Evolutionary conservation across 257 asterid genomes (phyloP), one percentile per base, ranked within the genome.

Genomic region (Jacaranda copaia): DNA sequence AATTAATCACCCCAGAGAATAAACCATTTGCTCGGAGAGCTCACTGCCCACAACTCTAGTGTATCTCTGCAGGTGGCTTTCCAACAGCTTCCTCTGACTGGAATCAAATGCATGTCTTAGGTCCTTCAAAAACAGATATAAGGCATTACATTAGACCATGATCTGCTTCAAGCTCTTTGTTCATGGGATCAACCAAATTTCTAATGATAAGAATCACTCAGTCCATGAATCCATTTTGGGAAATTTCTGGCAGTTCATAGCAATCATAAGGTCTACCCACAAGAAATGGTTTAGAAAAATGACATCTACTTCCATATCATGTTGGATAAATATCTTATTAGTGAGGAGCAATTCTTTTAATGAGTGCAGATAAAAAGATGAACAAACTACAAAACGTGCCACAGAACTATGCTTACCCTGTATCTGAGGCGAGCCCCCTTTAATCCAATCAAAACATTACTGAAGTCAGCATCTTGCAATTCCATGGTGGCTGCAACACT

Each of bases 11-110:
- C 85, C 89, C 11, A 83, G 82, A 5, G 85, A 84, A 86, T 88
- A 93, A 58, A 89, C 96, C 94, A 93, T 91, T 74, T 86, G 82
- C 82, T 86, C 82, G 48, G 97, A 85, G 59, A 95, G 99, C 75
- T 93, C 97, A 2, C 79, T 62, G 48, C 99, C 98, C 80, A 93
- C 97, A 64, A 76, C 93, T 69, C 80, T 83, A 72, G 63, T 81
- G 73, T 91, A 93, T 77, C 87, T 81, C 66, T 67, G 89, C 77
- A 95, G 70, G 82, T 83, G 94, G 56, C 74, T 81, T 77, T 91
- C 93, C 42, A 93, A 32, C 15, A 59, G 81, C 80, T 57, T 84
- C 86, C 92, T 91, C 79, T 79, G 84, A 36, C 73, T 69, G 52
- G 91, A 83, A 77, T 86, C 94, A 40, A 89, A 85, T n/a, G 97